Conservation (phyloP, 495 filamentous ascomycete species). For the Chlorociboria aeruginascens region DNA sequence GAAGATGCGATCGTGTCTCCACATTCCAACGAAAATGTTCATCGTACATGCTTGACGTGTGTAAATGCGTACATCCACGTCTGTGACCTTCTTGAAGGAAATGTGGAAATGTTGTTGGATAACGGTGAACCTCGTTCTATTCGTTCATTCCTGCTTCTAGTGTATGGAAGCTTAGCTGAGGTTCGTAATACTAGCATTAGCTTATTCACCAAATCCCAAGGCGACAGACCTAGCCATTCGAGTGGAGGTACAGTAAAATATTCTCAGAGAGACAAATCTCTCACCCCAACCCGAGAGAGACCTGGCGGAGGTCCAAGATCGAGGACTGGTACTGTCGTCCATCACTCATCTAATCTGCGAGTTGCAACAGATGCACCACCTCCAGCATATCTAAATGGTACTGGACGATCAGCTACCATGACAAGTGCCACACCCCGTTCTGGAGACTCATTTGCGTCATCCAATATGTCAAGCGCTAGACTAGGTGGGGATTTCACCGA, state of each 20-base stretch:
- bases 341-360: constrained; percentile 43
- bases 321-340: constrained; percentile 51
- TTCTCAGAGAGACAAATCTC: constrained; percentile 37
- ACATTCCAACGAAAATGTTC: constrained; percentile 54
- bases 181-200: constrained; percentile 30
- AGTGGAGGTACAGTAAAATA: constrained; percentile 26
- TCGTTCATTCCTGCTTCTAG: constrained; percentile 64
- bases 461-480: constrained; percentile 30
- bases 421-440: constrained; percentile 55
- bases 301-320: constrained; percentile 33
- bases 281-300: constrained; percentile 50
- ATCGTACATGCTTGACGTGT: constrained; percentile 53
- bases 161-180: constrained; percentile 74
- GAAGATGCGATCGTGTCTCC: constrained; percentile 34
- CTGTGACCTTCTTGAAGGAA: constrained; percentile 54
- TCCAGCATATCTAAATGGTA: constrained; percentile 27
- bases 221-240: neutral
- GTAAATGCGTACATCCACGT: constrained; percentile 69
- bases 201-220: constrained; percentile 1
- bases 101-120: constrained; percentile 55
- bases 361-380: constrained; percentile 36
- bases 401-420: constrained; percentile 33
- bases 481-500: constrained; percentile 47
- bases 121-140: constrained; percentile 70
- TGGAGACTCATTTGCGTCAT: constrained; percentile 61